These are phyloP conservation scores for Insectozyma bohioensis DNA, from an alignment of 1,139 yeast species.

Conservation along the genomic window DNA sequence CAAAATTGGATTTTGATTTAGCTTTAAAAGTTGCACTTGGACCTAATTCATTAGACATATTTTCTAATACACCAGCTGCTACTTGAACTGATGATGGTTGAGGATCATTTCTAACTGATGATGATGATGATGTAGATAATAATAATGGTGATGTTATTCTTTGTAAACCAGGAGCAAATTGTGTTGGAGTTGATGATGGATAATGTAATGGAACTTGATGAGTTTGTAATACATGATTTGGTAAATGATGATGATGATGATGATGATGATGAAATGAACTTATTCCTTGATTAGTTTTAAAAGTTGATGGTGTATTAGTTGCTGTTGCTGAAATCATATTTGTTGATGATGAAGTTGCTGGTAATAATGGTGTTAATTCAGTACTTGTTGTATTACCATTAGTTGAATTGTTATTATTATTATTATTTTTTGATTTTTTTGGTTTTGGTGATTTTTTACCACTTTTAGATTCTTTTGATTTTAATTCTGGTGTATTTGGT, in stretches of 20 bases:
- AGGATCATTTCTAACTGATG: constrained; percentile 30
- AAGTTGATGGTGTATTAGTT: constrained; percentile 14
- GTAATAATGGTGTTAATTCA: constrained; percentile 33
- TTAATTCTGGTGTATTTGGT: constrained; percentile 49
- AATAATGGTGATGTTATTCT: constrained; percentile 65
- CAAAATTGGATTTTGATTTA: constrained; percentile 15
- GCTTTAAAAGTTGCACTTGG: constrained; percentile 44
- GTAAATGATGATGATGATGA: constrained; percentile 20
- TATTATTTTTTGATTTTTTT: constrained; percentile 21
- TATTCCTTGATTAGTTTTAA: constrained; percentile 4
- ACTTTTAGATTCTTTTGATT: constrained; percentile 33
- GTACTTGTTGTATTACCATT: too few relatives aligned
- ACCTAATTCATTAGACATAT: constrained; percentile 47
- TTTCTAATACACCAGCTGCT: constrained; percentile 67
- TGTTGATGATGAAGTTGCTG: constrained; percentile 17
- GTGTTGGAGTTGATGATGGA: constrained; percentile 69
- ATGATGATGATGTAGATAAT: constrained; percentile 45
- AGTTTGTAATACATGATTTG: constrained; percentile 24
- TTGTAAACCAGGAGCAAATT: constrained; percentile 64
- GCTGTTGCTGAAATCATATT: too few relatives aligned
- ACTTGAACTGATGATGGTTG: constrained; percentile 27
- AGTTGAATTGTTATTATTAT: too few relatives aligned
- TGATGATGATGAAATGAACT: constrained; percentile 7
- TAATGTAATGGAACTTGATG: constrained; percentile 60
- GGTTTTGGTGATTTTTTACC: constrained; percentile 36